Percentiles rank a stretch among this genome's conserved stretches.
These are phyloP conservation scores for Alternaria metachromatica DNA, from an alignment of 2,329 filamentous ascomycete genomes.

Conservation along the genomic window DNA sequence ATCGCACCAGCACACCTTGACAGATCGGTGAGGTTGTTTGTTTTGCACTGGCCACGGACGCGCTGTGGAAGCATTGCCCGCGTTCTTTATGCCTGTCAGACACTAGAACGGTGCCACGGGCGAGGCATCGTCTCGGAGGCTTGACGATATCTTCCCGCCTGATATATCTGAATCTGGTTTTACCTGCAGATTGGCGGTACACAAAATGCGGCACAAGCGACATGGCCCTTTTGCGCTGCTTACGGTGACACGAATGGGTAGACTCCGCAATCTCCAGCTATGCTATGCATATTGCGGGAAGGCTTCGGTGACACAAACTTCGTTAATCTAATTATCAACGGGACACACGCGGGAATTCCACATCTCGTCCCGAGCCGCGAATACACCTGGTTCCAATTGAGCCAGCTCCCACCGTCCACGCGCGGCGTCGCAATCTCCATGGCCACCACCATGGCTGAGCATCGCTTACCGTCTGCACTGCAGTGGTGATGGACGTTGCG, in stretches of 20 bases:
- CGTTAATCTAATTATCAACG: slow-evolving; percentile 42
- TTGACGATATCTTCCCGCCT: slow-evolving; percentile 29
- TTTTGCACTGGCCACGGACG: slow-evolving; percentile 4
- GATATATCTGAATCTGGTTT: slow-evolving; percentile 27
- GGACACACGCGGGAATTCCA: slow-evolving; percentile 34
- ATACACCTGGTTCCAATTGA: slow-evolving; percentile 33
- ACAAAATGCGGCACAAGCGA: slow-evolving; percentile 22
- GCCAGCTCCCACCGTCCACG: slow-evolving; percentile 27
- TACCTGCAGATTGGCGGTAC: slow-evolving; percentile 29
- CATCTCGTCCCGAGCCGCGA: slow-evolving; percentile 45
- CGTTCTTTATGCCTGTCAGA: slow-evolving; percentile 16
- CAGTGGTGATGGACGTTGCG: slow-evolving; percentile 17
- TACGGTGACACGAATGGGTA: slow-evolving; percentile 24
- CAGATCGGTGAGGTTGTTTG: slow-evolving; percentile 24
- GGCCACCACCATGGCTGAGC: slow-evolving; percentile 13
- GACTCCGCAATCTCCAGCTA: slow-evolving; percentile 26
- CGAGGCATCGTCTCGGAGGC: slow-evolving; percentile 16
- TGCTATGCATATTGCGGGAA: slow-evolving; percentile 32
- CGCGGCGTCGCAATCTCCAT: slow-evolving; percentile 14
- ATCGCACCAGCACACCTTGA: slow-evolving; percentile 9
- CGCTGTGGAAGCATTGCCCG: slow-evolving; percentile 10
- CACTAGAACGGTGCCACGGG: slow-evolving; percentile 24
- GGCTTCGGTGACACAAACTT: slow-evolving; percentile 35
- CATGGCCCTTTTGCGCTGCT: slow-evolving; percentile 11
- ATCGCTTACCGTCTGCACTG: slow-evolving; percentile 16